Evolutionary conservation across 495 filamentous ascomycete genomes (phyloP).

Genomic region (Aspergillus nanangensis): DNA sequence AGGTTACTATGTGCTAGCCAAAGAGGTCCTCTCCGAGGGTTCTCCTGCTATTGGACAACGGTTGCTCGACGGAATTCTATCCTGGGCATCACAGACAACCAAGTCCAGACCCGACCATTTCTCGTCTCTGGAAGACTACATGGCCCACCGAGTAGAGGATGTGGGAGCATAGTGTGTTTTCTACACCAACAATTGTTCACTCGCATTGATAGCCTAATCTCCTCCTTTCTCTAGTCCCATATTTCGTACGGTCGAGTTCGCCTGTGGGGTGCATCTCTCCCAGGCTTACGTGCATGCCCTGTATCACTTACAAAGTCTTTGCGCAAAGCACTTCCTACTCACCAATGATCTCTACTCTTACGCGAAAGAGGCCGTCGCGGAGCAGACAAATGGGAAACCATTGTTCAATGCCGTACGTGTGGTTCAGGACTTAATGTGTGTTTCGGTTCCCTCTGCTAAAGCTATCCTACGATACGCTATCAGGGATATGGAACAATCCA

Average conservation of each 20-base stretch:
- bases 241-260: conserved; percentile 9
- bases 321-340: conserved; percentile 9
- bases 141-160: conserved; percentile 5
- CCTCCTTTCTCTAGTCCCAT: conserved; percentile 7
- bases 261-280: not conserved
- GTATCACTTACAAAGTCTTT: conserved; percentile 1
- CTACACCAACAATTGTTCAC: not conserved
- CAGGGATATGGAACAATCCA: conserved; percentile 7
- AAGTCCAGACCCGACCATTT: not conserved
- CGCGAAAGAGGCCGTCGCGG: conserved; percentile 8
- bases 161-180: conserved; percentile 6
- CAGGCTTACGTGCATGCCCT: not conserved
- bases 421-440: conserved; percentile 3
- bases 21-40: conserved; percentile 6
- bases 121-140: conserved; percentile 5
- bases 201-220: too few species aligned
- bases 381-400: not conserved
- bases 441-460: conserved; percentile 1
- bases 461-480: conserved; percentile 2
- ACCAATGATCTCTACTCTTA: conserved; percentile 18
- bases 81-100: conserved; percentile 2
- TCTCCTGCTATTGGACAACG: conserved; percentile 2
- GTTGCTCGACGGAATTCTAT: conserved; percentile 1
- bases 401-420: conserved; percentile 11
- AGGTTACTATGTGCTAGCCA: conserved; percentile 1